Evolutionary conservation across 2,329 filamentous ascomycete species (phyloP).

Genomic region (Aspergillus arachidicola): DNA sequence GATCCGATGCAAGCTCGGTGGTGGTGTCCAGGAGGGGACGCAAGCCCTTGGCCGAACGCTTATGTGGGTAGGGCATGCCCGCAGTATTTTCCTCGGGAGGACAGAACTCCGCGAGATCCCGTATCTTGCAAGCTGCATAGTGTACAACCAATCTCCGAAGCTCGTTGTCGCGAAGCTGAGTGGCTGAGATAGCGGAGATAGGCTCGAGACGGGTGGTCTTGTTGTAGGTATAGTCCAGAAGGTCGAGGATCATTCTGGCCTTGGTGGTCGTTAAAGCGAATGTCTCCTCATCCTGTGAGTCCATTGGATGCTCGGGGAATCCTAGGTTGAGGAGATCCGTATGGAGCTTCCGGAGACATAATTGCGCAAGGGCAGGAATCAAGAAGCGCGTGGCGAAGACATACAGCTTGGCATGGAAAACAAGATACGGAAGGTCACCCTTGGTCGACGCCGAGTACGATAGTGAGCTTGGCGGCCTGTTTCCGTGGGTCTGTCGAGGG

Average conservation of each 20-base stretch:
- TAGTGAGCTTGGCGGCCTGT: constrained; percentile 12
- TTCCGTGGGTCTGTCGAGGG: constrained; percentile 18
- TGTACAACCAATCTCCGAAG: constrained; percentile 43
- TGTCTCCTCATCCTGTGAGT: constrained; percentile 24
- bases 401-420: constrained; percentile 49
- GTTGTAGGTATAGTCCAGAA: constrained; percentile 43
- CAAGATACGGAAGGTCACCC: constrained; percentile 39
- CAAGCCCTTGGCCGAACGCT: constrained; percentile 34
- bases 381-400: constrained; percentile 47
- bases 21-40: constrained; percentile 40
- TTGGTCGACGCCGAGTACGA: constrained; percentile 14
- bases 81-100: constrained; percentile 28
- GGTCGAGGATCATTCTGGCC: constrained; percentile 39
- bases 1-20: constrained; percentile 44
- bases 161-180: constrained; percentile 42
- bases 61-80: constrained; percentile 27
- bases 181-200: constrained; percentile 37
- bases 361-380: constrained; percentile 42
- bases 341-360: constrained; percentile 45
- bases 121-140: constrained; percentile 45
- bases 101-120: constrained; percentile 40
- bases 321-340: constrained; percentile 37
- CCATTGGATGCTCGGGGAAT: constrained; percentile 23
- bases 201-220: constrained; percentile 45
- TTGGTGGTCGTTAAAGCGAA: constrained; percentile 30